Evolutionary conservation across 2,329 filamentous ascomycete species (phyloP).

Genomic region (Phoma sp.): DNA sequence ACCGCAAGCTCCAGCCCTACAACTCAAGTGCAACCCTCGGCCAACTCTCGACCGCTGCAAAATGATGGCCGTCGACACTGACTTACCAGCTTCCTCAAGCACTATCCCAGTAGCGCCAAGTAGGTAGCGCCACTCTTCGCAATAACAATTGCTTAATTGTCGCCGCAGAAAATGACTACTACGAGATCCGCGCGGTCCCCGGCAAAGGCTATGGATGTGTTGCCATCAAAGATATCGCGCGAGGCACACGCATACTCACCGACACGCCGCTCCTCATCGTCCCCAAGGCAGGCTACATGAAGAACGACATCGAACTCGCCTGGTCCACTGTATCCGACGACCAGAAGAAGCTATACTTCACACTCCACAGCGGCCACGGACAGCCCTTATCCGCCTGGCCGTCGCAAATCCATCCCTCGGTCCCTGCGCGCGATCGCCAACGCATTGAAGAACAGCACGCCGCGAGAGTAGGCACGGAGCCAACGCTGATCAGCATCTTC

Average conservation of each 20-base stretch:
- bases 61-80: too few relatives aligned
- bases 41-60: too few relatives aligned
- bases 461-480: constrained; percentile 31
- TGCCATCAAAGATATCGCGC: constrained; percentile 44
- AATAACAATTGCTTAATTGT: neutral
- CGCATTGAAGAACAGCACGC: constrained; percentile 43
- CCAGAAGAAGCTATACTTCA: constrained; percentile 35
- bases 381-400: constrained; percentile 40
- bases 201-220: constrained; percentile 55
- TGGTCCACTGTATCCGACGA: constrained; percentile 29
- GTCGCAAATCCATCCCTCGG: constrained; percentile 30
- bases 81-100: too few relatives aligned
- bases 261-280: constrained; percentile 51
- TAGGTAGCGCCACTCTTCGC: neutral
- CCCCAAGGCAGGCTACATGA: constrained; percentile 39
- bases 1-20: too few relatives aligned
- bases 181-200: constrained; percentile 41
- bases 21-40: too few relatives aligned
- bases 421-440: constrained; percentile 26
- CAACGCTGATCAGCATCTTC: constrained; percentile 46
- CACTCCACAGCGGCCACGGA: constrained; percentile 38
- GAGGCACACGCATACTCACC: constrained; percentile 51
- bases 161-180: constrained; percentile 32
- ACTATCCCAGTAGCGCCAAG: constrained; percentile 1
- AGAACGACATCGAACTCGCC: constrained; percentile 41